These are phyloP conservation scores for Erodium texanum DNA, from an alignment of 441 rosid genomes.

Conservation along the genomic window DNA sequence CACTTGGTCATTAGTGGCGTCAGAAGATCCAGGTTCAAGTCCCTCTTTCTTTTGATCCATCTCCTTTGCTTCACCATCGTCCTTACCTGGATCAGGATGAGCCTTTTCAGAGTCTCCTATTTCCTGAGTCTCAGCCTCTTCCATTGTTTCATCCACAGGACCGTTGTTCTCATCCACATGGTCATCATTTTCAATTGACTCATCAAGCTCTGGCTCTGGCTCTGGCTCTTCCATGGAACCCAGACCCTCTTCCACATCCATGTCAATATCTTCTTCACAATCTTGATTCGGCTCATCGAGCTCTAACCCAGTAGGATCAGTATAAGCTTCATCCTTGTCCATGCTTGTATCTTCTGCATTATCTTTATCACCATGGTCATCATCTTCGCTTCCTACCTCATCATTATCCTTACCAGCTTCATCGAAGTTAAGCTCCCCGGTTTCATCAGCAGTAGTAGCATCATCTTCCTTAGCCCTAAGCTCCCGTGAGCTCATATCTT, in stretches of 20 bases:
- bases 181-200: constrained; percentile 37
- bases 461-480: constrained; percentile 79
- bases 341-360: constrained; percentile 45
- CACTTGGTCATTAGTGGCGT: constrained; percentile 26
- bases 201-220: constrained; percentile 19
- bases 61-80: constrained; percentile 36
- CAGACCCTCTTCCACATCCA: constrained; percentile 36
- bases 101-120: constrained; percentile 34
- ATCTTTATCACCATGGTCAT: constrained; percentile 42
- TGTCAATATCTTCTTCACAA: constrained; percentile 43
- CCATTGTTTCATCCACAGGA: constrained; percentile 41
- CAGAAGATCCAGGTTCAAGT: constrained; percentile 37
- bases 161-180: constrained; percentile 30
- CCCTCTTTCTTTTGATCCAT: constrained; percentile 31
- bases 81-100: constrained; percentile 31
- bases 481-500: constrained; percentile 52
- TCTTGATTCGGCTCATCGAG: constrained; percentile 43
- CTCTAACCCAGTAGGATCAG: constrained; percentile 57
- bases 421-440: constrained; percentile 32
- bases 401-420: constrained; percentile 37
- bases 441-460: constrained; percentile 33
- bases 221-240: constrained; percentile 45
- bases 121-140: constrained; percentile 38
- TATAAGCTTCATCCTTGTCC: constrained; percentile 58
- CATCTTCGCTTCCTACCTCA: constrained; percentile 45